Evolutionary conservation across 371 early-diverging fungal species (phyloP).

Genomic region (Mucor mucedo): DNA sequence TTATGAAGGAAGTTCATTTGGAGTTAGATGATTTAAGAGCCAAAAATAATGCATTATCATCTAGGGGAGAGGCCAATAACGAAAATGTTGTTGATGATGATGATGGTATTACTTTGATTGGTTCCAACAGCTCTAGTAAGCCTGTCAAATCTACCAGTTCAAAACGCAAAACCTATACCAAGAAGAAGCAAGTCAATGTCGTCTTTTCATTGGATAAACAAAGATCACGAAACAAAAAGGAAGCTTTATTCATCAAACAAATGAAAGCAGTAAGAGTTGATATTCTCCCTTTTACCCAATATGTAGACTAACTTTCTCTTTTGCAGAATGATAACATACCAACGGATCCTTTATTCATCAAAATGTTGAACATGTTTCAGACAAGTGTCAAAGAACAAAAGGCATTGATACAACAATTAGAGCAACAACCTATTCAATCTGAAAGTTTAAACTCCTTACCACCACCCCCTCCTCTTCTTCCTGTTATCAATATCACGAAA

Average conservation of each 20-base stretch:
- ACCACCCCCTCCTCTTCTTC: background rate
- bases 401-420: conserved; percentile 14
- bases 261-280: background rate
- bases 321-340: background rate
- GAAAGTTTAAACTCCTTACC: background rate
- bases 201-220: conserved; percentile 20
- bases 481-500: background rate
- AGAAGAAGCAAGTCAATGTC: background rate
- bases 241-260: conserved; percentile 23
- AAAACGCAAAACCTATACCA: conserved; percentile 1
- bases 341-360: conserved; percentile 3
- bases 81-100: background rate
- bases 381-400: conserved; percentile 25
- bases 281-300: background rate
- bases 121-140: conserved; percentile 7
- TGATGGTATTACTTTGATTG: conserved; percentile 19
- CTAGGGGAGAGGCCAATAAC: background rate
- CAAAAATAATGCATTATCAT: conserved; percentile 8
- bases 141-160: conserved; percentile 2
- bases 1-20: conserved; percentile 29
- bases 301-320: background rate
- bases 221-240: conserved; percentile 22
- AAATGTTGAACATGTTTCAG: conserved; percentile 16
- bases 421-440: background rate
- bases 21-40: conserved; percentile 23